A percentile compares a stretch with the other conserved stretches of the same genome.
Conservation (phyloP, 495 filamentous ascomycete species). For the Podospora sp. region DNA sequence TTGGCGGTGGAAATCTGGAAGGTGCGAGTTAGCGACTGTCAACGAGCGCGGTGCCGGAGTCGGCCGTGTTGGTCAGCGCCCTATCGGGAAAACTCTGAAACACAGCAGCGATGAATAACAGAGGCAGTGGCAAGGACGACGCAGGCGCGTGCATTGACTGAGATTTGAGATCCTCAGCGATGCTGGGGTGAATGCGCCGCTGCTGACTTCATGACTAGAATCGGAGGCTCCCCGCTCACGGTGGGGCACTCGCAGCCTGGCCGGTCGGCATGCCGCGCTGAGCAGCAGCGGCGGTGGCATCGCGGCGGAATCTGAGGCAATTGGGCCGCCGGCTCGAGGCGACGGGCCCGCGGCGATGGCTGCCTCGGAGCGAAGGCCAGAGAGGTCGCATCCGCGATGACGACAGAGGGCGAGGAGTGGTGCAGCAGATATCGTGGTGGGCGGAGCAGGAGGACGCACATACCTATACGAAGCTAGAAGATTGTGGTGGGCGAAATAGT, state of each 20-base stretch:
- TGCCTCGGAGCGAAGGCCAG: constrained; percentile 21
- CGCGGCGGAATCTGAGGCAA: constrained; percentile 20
- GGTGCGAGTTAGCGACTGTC: constrained; percentile 34
- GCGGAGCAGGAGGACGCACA: constrained; percentile 24
- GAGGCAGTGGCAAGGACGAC: constrained; percentile 8
- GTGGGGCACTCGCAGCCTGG: constrained; percentile 36
- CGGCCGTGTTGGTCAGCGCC: constrained; percentile 21
- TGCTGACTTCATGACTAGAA: constrained; percentile 35
- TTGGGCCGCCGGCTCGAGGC: constrained; percentile 20
- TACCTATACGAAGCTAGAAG: constrained; percentile 31
- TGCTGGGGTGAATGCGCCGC: constrained; percentile 27
- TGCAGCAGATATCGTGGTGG: constrained; percentile 24
- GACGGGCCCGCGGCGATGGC: constrained; percentile 19
- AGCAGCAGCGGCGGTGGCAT: constrained; percentile 7
- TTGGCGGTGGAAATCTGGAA: constrained; percentile 51
- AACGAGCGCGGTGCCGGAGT: constrained; percentile 20
- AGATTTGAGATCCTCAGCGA: constrained; percentile 10
- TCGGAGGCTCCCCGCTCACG: constrained; percentile 34
- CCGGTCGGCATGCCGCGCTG: constrained; percentile 23
- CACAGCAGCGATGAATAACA: constrained; percentile 4
- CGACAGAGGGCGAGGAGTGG: constrained; percentile 35
- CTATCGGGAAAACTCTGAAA: constrained; percentile 15
- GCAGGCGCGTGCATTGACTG: constrained; percentile 9
- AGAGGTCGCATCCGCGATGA: constrained; percentile 41
- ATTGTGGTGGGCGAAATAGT: constrained; percentile 12